Percentiles rank a stretch among this genome's conserved stretches.
Conservation (phyloP, 202 grass and related monocot species). For the Schoenoplectus tabernaemontani region DNA sequence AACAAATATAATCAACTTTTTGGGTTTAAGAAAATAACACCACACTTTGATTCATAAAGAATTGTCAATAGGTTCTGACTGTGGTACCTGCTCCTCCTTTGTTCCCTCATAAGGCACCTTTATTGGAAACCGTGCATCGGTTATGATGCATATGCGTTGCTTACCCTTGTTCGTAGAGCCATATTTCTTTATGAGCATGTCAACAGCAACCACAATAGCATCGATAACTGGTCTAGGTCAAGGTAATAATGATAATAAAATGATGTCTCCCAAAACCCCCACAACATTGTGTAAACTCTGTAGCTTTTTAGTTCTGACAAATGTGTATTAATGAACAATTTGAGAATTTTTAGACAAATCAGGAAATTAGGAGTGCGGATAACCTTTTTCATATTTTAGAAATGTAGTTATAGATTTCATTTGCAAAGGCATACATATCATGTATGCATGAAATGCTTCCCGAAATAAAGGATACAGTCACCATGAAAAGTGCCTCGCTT, state of each 20-base stretch:
- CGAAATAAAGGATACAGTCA: constrained; percentile 62
- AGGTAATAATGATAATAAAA: constrained; percentile 34
- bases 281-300: neutral
- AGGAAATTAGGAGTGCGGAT: neutral
- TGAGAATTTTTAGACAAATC: neutral
- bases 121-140: constrained; percentile 55
- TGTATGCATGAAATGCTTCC: neutral
- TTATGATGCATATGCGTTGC: constrained; percentile 63
- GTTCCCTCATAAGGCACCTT: constrained; percentile 76
- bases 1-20: neutral
- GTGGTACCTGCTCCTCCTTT: constrained; percentile 57
- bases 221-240: constrained; percentile 76
- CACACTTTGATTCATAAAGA: neutral
- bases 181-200: constrained; percentile 93
- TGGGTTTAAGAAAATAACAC: neutral
- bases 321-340: neutral
- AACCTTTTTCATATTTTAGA: neutral
- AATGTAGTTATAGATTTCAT: neutral
- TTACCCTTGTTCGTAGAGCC: constrained; percentile 51
- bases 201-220: constrained; percentile 87
- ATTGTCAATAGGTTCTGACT: neutral
- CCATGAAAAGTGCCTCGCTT: constrained; percentile 44
- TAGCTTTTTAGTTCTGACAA: neutral
- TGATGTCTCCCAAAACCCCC: neutral
- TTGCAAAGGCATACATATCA: neutral